These are phyloP conservation scores for Trichophyton benhamiae DNA, from an alignment of 2,329 filamentous ascomycete genomes.

Conservation along the genomic window DNA sequence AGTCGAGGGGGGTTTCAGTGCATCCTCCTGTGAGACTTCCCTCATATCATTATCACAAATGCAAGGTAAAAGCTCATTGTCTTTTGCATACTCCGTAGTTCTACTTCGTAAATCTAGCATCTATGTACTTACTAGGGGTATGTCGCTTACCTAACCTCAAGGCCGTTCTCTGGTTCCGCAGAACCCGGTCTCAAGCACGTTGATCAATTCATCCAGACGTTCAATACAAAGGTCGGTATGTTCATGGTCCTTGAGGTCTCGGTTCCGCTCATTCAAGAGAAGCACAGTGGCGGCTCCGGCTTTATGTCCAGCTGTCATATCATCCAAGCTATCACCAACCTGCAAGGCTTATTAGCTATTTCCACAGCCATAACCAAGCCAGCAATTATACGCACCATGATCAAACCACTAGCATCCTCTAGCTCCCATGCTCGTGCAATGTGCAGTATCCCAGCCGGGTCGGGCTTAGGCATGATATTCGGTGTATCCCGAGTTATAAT, in stretches of 20 bases:
- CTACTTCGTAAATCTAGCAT: background rate
- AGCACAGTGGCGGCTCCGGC: conserved; percentile 88
- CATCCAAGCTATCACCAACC: conserved; percentile 71
- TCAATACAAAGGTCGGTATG: conserved; percentile 65
- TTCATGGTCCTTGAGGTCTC: conserved; percentile 54
- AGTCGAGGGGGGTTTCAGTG: background rate
- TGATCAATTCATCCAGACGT: conserved; percentile 63
- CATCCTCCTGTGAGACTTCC: background rate
- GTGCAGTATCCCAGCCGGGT: conserved; percentile 75
- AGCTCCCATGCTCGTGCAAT: conserved; percentile 69
- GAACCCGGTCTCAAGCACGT: conserved; percentile 63
- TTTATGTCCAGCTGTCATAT: conserved; percentile 73
- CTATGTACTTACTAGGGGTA: background rate
- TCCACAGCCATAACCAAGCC: background rate
- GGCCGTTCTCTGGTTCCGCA: conserved; percentile 12
- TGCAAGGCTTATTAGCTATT: conserved; percentile 13
- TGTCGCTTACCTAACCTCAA: background rate
- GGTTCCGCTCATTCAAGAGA: conserved; percentile 71
- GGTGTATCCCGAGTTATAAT: conserved; percentile 73
- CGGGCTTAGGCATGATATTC: conserved; percentile 58
- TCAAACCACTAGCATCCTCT: conserved; percentile 34
- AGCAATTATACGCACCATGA: conserved; percentile 41
- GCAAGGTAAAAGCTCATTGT: background rate
- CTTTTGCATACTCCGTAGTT: background rate
- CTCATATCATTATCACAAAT: background rate